Conservation (phyloP, 2,329 filamentous ascomycete genomes). For the Epichloe gansuensis region DNA sequence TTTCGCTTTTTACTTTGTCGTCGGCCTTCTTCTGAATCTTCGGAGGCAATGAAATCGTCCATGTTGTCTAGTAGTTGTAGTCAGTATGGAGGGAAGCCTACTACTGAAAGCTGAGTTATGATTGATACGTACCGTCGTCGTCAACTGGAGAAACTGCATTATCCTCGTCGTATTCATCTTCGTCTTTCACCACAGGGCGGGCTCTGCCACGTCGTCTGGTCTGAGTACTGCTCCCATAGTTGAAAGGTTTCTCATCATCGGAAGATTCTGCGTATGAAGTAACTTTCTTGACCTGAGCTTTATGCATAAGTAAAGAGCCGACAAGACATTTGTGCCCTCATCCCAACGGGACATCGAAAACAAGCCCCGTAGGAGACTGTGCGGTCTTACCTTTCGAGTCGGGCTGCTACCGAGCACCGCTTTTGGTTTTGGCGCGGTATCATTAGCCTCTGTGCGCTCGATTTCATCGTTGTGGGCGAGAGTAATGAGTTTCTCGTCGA, state of each 20-base stretch:
- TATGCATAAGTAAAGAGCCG: not conserved
- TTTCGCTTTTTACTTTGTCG: conserved; percentile 61
- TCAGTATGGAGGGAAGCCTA: conserved; percentile 4
- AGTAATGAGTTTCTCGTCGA: conserved; percentile 27
- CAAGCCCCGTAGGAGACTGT: not conserved
- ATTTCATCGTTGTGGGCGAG: conserved; percentile 18
- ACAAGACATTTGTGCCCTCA: too few relatives aligned
- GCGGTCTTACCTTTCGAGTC: conserved; percentile 55
- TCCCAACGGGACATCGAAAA: not conserved
- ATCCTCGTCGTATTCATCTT: conserved; percentile 60
- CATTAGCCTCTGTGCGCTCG: conserved; percentile 15
- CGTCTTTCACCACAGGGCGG: conserved; percentile 51
- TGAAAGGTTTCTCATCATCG: conserved; percentile 63
- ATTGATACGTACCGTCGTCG: conserved; percentile 41
- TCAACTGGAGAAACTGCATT: conserved; percentile 47
- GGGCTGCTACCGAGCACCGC: conserved; percentile 51
- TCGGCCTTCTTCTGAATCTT: conserved; percentile 62
- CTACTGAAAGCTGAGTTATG: not conserved
- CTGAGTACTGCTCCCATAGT: conserved; percentile 26
- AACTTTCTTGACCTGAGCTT: conserved; percentile 34
- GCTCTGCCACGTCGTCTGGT: conserved; percentile 27
- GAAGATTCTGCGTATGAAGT: conserved; percentile 81
- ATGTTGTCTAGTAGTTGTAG: conserved; percentile 45
- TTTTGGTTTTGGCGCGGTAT: conserved; percentile 2
- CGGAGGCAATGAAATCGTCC: conserved; percentile 76